Base-by-base conservation (phyloP, 148 eudicot genomes). In the Camellia lanceoleosa region DNA sequence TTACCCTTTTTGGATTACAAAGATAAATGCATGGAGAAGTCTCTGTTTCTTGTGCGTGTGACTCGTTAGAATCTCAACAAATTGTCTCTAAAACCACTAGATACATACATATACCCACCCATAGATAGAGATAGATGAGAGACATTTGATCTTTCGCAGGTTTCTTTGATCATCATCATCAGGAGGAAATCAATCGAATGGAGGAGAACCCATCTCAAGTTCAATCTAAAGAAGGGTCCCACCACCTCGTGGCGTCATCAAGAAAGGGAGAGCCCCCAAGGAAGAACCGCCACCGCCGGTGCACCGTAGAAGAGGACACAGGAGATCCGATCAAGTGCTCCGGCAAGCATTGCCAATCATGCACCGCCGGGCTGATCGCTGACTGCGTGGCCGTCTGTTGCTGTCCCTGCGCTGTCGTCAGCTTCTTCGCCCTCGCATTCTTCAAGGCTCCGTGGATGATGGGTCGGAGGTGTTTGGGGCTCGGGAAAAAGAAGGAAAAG, bases 331-430 rank as follows among this genome's bases (percentile, higher is more conserved):
- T 85, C 19, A 82, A 90, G 67, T 94, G 98, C 84, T 83, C 97
- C 6, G 97, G 98, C 38, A 86, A 90, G 83, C 77, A 86, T 2
- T 95, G 98, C 80, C 70, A 83, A n/a, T 89, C 95, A n/a, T 94
- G 97, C 83, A 88, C 94, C 0, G 97, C 87, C 1, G 90, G 90
- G 5, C 47, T 90, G 59, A 77, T 94, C 4, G 98, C 98, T 3
- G 98, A 94, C 81, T 92, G 97, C 69, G 95, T 94, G 7, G 98
- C 98, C 13, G 80, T 94, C 16, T 91, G 97, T 63, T 94, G 97
- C 83, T 94, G 97, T 70, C 98, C 98, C n/a, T 85, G 93, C 51
- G 98, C 92, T 0, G 87, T 91, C 5, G 89, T 92, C 18, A 89
- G 89, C 82, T 82, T 90, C 59, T 49, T 92, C n/a, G 88, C 89